Base-by-base conservation (phyloP, 106 monocot genomes). In the Amphibolis antarctica region DNA sequence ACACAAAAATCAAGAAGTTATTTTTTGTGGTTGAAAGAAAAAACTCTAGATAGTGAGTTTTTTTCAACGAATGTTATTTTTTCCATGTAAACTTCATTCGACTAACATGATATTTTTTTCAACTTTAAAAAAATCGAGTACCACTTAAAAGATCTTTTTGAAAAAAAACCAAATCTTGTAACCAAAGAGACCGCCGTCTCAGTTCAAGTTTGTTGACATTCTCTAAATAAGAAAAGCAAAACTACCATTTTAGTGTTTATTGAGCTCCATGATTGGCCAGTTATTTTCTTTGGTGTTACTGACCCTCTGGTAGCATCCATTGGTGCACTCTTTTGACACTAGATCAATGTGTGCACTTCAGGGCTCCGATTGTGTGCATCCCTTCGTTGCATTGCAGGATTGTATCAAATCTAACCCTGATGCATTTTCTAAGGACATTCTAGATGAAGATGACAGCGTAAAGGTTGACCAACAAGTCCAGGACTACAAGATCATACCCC, bases 311-410 rank as follows among this genome's bases (percentile, higher is more conserved):
- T 36, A 7, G 7, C 36, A 2, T 36, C 7, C 36, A 4, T 36
- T 36, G 4, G 2, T 36, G 22, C 53, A 53, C 53, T 53, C 23
- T 53, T 0, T 53, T 53, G 53, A 53, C n/a, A 23, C 23, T 1
- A 2, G 19, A 21, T 0, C 23, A 53, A 53, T 23, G 12, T 53
- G 36, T 36, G 36, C 36, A 52, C 17, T 62, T 60, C 78, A 96
- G 96, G 96, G 89, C 66, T 90, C 96, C 42, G 90, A 96, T 55
- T 96, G 96, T 68, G 84, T 90, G 45, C 80, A 66, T 48, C 89
- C 90, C 27, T 96, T 96, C 55, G 65, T 86, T 2, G 86, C 86
- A n/a, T 71, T 96, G 74, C 90, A 90, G 62, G 71, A 84, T 36
- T 96, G 96, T 90, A 90, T 96, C 74, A 84, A 81, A 76, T 74